Base-by-base conservation (phyloP, 495 filamentous ascomycete species). In the Aspergillus biplanus region DNA sequence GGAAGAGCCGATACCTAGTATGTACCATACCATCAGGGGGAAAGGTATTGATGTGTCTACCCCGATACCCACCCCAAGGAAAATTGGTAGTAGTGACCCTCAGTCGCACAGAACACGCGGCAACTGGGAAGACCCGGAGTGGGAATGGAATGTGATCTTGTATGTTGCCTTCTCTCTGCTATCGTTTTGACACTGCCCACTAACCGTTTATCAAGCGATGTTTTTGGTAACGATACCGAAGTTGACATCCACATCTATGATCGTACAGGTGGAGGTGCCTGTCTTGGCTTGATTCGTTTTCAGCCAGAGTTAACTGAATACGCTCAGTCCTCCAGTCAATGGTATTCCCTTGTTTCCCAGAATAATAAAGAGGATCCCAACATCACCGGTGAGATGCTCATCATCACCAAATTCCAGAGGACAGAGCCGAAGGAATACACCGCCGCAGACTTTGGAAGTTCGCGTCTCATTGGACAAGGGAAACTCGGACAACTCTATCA, bases 401-500 rank as follows among this genome's bases (percentile, higher is more conserved):
- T 98, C 50, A 87, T 92, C 59, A 89, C 96, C 62, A 83, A 81
- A 33, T 98, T 93, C 72, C 91, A 97, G 69, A 87, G 89, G 71
- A 91, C 88, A 16, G 92, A 95, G 49, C 92, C 90, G 81, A 93
- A 87, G 76, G 91, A 96, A 67, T 96, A 93, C 61, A 96, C 96
- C 4, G 95, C 95, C 13, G 91, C 91, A 65, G 96, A 99, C 72
- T 99, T 99, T 77, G 85, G 93, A 66, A 93, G 98, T 59, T 78
- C 98, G 62, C 93, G 96, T 73, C 87, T 99, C 32, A 98, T 99
- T 70, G 95, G 95, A 44, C 97, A 97, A 78, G 95, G 92, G 70
- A 99, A 95, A 0, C 98, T 99, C 74, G 95, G 95, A 15, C 96
- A 99, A 75, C 96, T 99, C 4, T 99, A 97, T 68, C 95, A 98